Evolutionary conservation across 345 rosid species (phyloP).

Genomic region (Jatropha curcas): DNA sequence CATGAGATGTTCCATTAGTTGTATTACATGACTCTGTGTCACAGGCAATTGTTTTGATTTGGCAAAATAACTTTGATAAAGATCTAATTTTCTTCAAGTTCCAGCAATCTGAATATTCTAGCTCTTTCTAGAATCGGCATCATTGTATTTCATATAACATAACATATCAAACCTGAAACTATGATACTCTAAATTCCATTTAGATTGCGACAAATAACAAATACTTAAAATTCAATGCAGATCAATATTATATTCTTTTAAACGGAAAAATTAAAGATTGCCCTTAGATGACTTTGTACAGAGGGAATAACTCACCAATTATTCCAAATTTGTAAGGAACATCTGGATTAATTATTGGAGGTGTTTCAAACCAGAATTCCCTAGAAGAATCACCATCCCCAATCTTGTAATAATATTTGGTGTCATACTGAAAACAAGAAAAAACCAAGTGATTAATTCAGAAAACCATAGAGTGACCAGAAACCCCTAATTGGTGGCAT

Average conservation of each 20-base stretch:
- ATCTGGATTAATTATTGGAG: slow-evolving; percentile 77
- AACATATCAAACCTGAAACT: neutral
- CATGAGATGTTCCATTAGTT: neutral
- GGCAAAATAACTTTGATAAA: neutral
- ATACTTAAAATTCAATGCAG: neutral
- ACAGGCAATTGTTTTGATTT: neutral
- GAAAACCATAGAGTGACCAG: neutral
- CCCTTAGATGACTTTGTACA: neutral
- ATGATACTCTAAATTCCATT: neutral
- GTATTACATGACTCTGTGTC: neutral
- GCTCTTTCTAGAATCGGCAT: neutral
- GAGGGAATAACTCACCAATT: slow-evolving; percentile 61
- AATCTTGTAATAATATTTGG: slow-evolving; percentile 84
- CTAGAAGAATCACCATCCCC: slow-evolving; percentile 67
- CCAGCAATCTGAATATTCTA: neutral
- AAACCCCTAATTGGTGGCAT: neutral
- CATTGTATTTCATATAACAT: neutral
- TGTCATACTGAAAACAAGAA: slow-evolving; percentile 58
- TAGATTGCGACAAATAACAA: neutral
- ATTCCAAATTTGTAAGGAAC: slow-evolving; percentile 86
- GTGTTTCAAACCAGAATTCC: slow-evolving; percentile 87
- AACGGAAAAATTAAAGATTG: neutral
- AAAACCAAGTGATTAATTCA: neutral
- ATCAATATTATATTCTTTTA: neutral
- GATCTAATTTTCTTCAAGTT: neutral